Evolutionary conservation across 2,329 filamentous ascomycete species (phyloP), one percentile per base, ranked within the genome.

Genomic region (Pestalotiopsis sp.): DNA sequence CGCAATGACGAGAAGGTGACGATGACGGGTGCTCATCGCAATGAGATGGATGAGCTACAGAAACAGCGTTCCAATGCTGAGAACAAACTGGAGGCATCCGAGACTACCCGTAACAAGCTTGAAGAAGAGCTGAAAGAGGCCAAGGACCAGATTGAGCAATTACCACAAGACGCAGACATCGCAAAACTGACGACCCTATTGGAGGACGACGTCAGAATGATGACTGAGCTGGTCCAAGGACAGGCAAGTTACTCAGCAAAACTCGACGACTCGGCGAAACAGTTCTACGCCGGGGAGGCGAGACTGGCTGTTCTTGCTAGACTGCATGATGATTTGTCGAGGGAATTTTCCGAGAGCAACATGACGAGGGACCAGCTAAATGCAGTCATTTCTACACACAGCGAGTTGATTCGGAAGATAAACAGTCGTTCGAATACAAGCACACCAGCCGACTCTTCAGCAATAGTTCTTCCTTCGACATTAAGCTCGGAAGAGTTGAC

Each of bases 41-140:
- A 48, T 26, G 38, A 55, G 20, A 30, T 26, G 13, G 30, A 48
- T 14, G 39, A 62, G 22, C 14, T 61, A 11, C 39, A 44, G 30
- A 44, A 62, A 40, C 44, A 26, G 14, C 52, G 14, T 13, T 39
- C 20, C 2, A 39, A 66, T n/a, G 30, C 55, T 3, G 48, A 66
- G 35, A n/a, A 60, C 24, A 60, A 55, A n/a, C 55, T 68, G 4
- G 4, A 39, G 4, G 55, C 59, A 13, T 57, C 52, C n/a, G 64
- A 66, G 39, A 40, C 38, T 14, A 24, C 55, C 3, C 64, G 64
- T 3, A 38, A 44, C 10, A 52, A 40, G 35, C 14, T 69, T 9
- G 60, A 65, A 30, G 17, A 64, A 10, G 61, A 66, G 4, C 55
- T 68, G 6, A 30, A 35, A 22, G 35, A 20, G 22, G 65, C 65